phyloP scores from a whole-genome alignment of 2,329 filamentous ascomycete genomes.

The Fusarium heterosporum region DNA sequence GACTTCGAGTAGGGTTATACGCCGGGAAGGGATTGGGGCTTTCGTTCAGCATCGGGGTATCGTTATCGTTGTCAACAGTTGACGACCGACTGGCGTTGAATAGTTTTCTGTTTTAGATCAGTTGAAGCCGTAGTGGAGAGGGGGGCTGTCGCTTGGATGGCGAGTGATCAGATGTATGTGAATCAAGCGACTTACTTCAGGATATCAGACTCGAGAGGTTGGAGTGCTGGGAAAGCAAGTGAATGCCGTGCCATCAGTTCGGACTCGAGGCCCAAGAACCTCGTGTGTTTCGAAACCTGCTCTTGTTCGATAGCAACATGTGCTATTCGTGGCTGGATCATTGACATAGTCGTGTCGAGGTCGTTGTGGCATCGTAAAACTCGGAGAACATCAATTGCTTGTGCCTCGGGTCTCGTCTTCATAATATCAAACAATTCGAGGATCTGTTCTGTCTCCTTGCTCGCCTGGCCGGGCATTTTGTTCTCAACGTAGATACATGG shows the following conservation, averaged over 20 bases:
- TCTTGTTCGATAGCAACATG: neutral
- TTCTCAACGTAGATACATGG: constrained; percentile 18
- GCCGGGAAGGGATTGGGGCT: constrained; percentile 13
- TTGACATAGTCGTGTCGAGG: constrained; percentile 11
- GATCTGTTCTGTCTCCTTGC: constrained; percentile 23
- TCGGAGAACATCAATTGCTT: constrained; percentile 28
- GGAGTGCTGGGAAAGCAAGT: constrained; percentile 23
- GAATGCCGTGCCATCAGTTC: constrained; percentile 34
- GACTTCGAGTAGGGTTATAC: neutral
- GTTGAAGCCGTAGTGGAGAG: neutral
- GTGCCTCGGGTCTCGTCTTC: constrained; percentile 14
- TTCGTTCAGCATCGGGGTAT: neutral
- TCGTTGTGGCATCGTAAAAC: constrained; percentile 18
- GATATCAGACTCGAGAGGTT: constrained; percentile 10
- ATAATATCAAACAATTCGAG: constrained; percentile 14
- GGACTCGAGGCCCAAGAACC: constrained; percentile 17
- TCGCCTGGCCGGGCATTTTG: constrained; percentile 7
- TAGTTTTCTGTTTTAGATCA: neutral
- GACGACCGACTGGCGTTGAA: neutral
- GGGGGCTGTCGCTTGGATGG: neutral
- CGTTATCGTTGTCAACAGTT: neutral
- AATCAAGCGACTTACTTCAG: constrained; percentile 10
- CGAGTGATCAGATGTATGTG: neutral
- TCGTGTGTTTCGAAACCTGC: constrained; percentile 1
- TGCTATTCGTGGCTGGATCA: constrained; percentile 8